Base-by-base conservation (phyloP, 441 rosid species). In the Breynia disticha region DNA sequence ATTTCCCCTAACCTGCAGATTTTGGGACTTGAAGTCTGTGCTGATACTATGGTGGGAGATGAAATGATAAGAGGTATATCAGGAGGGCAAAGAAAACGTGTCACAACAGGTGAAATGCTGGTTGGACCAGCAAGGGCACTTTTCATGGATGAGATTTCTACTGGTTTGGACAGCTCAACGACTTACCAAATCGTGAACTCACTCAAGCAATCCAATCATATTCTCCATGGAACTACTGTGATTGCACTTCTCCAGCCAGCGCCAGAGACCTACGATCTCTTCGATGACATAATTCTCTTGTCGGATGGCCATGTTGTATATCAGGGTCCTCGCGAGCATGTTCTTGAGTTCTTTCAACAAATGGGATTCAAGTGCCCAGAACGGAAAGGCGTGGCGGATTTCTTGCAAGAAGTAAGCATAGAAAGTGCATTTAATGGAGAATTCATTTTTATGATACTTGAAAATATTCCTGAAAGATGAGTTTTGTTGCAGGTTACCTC, bases 21-120 rank as follows among this genome's bases (percentile, higher is more conserved):
- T 60, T 57, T 84, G 59, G 93, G 88, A 43, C 78, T 84, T 39
- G 88, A 84, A 19, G 55, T 69, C 1, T 84, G 93, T 35, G 82
- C 86, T 4, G 93, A 84, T 63, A 79, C 81, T 8, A 48, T 84
- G 71, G 79, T 84, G 1, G 93, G 88, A 0, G 78, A 81, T 67
- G 88, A 84, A 50, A 84, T 84, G 86, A 14, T 81, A 59, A 72
- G 93, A 61, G 93, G 93, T 22, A 79, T 84, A 61, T 84, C 88
- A 1, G 93, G 93, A 39, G 88, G 88, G 49, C 88, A 84, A 61
- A 79, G 50, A 71, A 84, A 79, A 74, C 80, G 88, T 49, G 82
- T 84, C 43, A 84, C 93, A 17, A 81, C 86, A 17, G 91, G 91
- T 76, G 85, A 81, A 63, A 76, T 83, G 87, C 67, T 83, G 39